Evolutionary conservation across 371 early-diverging fungal species (phyloP).

Genomic region (Mucor saturninus): DNA sequence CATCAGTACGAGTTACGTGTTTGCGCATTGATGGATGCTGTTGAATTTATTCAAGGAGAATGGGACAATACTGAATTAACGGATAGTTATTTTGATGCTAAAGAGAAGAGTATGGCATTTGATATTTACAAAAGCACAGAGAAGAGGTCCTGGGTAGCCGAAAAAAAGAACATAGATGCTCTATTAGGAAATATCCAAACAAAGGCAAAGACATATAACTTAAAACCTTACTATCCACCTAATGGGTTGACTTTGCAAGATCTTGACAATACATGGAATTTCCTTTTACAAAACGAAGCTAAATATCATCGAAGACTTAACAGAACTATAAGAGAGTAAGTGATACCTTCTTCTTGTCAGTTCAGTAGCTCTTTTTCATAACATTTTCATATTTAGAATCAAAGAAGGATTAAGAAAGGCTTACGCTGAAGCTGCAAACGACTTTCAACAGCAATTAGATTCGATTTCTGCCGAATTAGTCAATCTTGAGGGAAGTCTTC

Average conservation of each 20-base stretch:
- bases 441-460: slow-evolving; percentile 70
- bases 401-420: slow-evolving; percentile 75
- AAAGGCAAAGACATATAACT: slow-evolving; percentile 91
- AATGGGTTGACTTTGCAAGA: slow-evolving; percentile 75
- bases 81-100: slow-evolving; percentile 78
- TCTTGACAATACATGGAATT: slow-evolving; percentile 79
- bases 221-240: slow-evolving; percentile 85
- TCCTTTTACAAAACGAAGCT: slow-evolving; percentile 75
- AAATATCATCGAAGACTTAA: slow-evolving; percentile 79
- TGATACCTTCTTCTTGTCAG: not conserved
- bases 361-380: not conserved
- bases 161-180: slow-evolving; percentile 87
- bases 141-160: slow-evolving; percentile 89
- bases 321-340: slow-evolving; percentile 79
- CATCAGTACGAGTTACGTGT: slow-evolving; percentile 90
- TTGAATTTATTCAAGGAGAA: slow-evolving; percentile 59
- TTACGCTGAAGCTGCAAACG: slow-evolving; percentile 82
- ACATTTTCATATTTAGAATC: slow-evolving; percentile 49
- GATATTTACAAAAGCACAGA: slow-evolving; percentile 79
- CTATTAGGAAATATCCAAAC: slow-evolving; percentile 93
- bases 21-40: slow-evolving; percentile 64
- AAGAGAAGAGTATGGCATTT: slow-evolving; percentile 75
- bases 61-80: slow-evolving; percentile 74
- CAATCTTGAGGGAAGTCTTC: slow-evolving; percentile 72
- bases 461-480: slow-evolving; percentile 69